Evolutionary conservation across 2,329 filamentous ascomycete genomes (phyloP), one percentile per base, ranked within the genome.

Genomic region (Trichoderma sp.): DNA sequence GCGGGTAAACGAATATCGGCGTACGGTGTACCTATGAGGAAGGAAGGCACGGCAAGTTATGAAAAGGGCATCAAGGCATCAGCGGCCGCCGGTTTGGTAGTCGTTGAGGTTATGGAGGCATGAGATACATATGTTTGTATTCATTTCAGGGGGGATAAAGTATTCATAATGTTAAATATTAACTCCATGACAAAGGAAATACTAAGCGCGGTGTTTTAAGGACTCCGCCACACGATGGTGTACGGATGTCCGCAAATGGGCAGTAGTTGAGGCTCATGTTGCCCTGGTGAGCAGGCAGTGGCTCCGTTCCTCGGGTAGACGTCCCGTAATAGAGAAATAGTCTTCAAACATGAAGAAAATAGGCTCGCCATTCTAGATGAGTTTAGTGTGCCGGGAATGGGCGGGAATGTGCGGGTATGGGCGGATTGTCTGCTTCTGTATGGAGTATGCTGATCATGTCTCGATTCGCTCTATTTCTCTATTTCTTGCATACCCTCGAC

Each of bases 1-100:
- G 69, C 60, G 69, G 69, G 21, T 65, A 73, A 38, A 73, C 38
- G 38, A 62, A 73, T 64, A 16, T 73, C 16, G 69, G 69, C 45
- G 71, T 74, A 18, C 18, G 71, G 64, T 31, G 33, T 62, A 45
- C 45, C 24, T 60, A 27, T 60, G 56, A 60, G 64, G 63, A 45
- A 45, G 16, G 41, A n/a, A n/a, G 41, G 7, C 2, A 45, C 5
- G 35, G 6, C 31, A 33, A 1, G 33, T 63, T 33, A 14, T 12
- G 45, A 18, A 53, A 53, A 53, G 18, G 18, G 45, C 11, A 60
- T 60, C 24, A 31, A 60, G 3, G 56, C 16, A 45, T 45, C 41
- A n/a, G 11, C 27, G 56, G n/a, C 16, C 1, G 9, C 45, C n/a
- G n/a, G n/a, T 53, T 53, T 21, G n/a, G 45, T 12, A 0, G n/a